Evolutionary conservation across 371 early-diverging fungal species (phyloP).

Genomic region (Haplosporangium sp.): DNA sequence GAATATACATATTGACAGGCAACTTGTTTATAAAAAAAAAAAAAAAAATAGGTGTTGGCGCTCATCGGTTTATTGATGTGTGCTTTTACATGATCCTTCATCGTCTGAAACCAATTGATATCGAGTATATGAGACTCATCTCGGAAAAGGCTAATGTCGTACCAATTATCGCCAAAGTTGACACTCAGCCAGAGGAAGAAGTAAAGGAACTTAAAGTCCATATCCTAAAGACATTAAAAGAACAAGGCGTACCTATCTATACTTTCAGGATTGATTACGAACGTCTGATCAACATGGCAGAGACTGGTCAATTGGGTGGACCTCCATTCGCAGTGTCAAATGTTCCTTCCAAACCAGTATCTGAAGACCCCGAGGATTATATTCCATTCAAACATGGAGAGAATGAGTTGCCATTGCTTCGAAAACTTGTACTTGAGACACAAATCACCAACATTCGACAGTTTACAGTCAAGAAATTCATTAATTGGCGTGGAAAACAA

Average conservation of each 20-base stretch:
- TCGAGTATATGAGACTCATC: slow-evolving; percentile 77
- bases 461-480: slow-evolving; percentile 66
- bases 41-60: slow-evolving; percentile 28
- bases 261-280: slow-evolving; percentile 51
- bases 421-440: slow-evolving; percentile 59
- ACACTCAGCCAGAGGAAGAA: slow-evolving; percentile 71
- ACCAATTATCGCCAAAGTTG: slow-evolving; percentile 75
- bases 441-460: slow-evolving; percentile 63
- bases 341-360: slow-evolving; percentile 11
- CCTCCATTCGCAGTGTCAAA: slow-evolving; percentile 56
- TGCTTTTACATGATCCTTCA: slow-evolving; percentile 76
- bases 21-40: not conserved
- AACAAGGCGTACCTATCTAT: slow-evolving; percentile 60
- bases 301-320: slow-evolving; percentile 39
- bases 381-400: slow-evolving; percentile 32
- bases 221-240: slow-evolving; percentile 60
- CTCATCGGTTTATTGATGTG: slow-evolving; percentile 74
- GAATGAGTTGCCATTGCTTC: slow-evolving; percentile 45
- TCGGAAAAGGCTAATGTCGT: slow-evolving; percentile 70
- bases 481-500: slow-evolving; percentile 62
- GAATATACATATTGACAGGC: too few relatives aligned
- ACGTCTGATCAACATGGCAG: slow-evolving; percentile 33
- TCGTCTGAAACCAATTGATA: slow-evolving; percentile 76
- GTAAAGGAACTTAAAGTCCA: slow-evolving; percentile 65
- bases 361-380: slow-evolving; percentile 26